Conservation (phyloP, 2,329 filamentous ascomycete species). For the Penicillium concentricum region DNA sequence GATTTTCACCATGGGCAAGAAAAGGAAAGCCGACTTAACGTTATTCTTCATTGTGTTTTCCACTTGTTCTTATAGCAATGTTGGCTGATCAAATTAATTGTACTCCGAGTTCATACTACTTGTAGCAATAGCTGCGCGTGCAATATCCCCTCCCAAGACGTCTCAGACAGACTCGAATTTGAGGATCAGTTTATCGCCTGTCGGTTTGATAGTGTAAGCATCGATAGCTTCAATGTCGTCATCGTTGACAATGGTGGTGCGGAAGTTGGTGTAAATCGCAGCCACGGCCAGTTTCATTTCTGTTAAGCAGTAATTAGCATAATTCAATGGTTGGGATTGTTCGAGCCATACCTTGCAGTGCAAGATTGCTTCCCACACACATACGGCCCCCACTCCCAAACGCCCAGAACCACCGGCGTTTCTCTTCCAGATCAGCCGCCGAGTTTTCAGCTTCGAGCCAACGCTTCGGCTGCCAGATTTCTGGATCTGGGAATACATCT, state of each 20-base stretch:
- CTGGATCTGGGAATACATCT: constrained; percentile 49
- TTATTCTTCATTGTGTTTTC: no score
- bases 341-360: constrained; percentile 42
- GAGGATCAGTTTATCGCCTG: constrained; percentile 58
- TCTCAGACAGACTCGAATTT: constrained; percentile 47
- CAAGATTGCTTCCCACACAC: constrained; percentile 52
- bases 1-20: no score
- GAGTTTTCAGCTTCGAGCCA: constrained; percentile 47
- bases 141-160: background rate
- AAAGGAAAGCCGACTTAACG: no score
- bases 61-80: no score
- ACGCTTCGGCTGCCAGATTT: constrained; percentile 48
- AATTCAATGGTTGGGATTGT: background rate
- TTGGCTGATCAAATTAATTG: no score
- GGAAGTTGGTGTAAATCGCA: constrained; percentile 68
- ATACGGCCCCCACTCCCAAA: constrained; percentile 52
- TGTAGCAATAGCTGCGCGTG: no score
- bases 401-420: constrained; percentile 52
- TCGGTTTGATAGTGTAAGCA: constrained; percentile 62
- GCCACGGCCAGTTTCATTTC: constrained; percentile 73
- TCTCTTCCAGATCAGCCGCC: constrained; percentile 40
- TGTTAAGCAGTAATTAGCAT: constrained; percentile 31
- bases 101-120: no score
- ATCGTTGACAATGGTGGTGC: constrained; percentile 61
- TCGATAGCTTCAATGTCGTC: constrained; percentile 64